phyloP scores from a whole-genome alignment of 140 eudicot species.

The Bidens hawaiensis region DNA sequence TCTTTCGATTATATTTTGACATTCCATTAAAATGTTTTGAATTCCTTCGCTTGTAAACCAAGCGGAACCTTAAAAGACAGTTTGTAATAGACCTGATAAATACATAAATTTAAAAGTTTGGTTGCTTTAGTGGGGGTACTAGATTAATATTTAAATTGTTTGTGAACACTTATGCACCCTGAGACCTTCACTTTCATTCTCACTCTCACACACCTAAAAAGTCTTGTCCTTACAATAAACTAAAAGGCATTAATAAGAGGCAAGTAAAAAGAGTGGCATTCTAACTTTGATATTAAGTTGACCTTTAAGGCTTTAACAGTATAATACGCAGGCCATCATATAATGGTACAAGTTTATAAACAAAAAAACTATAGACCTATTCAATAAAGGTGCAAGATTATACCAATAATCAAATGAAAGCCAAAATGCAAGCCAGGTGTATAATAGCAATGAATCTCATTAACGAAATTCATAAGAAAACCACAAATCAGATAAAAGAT shows the following conservation, averaged over 20 bases:
- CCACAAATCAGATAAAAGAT: background rate
- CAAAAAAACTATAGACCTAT: background rate
- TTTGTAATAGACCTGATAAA: too few relatives aligned
- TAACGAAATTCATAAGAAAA: background rate
- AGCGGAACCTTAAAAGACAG: too few relatives aligned
- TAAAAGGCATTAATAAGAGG: slow-evolving; percentile 8
- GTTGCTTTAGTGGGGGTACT: background rate
- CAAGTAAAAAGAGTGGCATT: background rate
- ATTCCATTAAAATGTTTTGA: too few relatives aligned
- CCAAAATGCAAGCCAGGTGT: background rate
- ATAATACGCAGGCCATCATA: background rate
- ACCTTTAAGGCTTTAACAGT: background rate
- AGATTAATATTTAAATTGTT: background rate
- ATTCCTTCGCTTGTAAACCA: too few relatives aligned
- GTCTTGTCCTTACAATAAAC: background rate
- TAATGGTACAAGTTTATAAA: background rate
- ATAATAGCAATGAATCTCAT: background rate
- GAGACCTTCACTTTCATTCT: background rate
- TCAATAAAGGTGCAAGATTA: background rate
- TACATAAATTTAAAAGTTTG: background rate
- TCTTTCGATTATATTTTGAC: too few relatives aligned
- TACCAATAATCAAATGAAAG: background rate
- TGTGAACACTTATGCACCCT: slow-evolving; percentile 1
- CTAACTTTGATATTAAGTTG: background rate
- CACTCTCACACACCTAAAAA: too few relatives aligned